phyloP scores from a whole-genome alignment of 371 early-diverging fungal genomes.

The Mortierella sp. region DNA sequence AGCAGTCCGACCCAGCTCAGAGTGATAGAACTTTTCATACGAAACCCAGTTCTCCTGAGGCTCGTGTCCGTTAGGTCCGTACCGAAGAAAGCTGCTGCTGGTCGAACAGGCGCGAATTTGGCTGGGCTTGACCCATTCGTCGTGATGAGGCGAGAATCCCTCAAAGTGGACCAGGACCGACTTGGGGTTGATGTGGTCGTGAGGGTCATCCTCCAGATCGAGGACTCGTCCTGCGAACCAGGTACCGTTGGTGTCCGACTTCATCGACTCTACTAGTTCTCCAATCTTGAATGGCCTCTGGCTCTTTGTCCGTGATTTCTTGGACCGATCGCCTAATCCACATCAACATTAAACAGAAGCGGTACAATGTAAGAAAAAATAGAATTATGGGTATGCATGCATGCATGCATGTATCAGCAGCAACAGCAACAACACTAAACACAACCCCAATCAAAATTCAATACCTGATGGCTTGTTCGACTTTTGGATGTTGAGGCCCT shows the following conservation, averaged over 20 bases:
- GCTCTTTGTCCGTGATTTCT: conserved; percentile 37
- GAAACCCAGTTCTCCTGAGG: conserved; percentile 66
- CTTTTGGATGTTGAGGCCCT: conserved; percentile 50
- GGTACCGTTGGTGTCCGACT: conserved; percentile 56
- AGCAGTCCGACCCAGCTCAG: conserved; percentile 60
- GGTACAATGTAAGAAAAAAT: background rate
- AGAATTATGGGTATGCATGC: too few relatives aligned
- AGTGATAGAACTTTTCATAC: conserved; percentile 68
- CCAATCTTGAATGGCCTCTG: conserved; percentile 58
- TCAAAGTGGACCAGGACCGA: conserved; percentile 71
- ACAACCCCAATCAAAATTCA: background rate
- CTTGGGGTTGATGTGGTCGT: conserved; percentile 56
- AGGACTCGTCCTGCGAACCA: conserved; percentile 54
- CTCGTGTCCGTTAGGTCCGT: conserved; percentile 68
- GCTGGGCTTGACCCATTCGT: conserved; percentile 70
- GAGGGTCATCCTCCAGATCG: conserved; percentile 56
- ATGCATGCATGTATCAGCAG: background rate
- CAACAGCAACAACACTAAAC: too few relatives aligned
- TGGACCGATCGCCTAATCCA: conserved; percentile 23
- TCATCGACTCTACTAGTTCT: conserved; percentile 55
- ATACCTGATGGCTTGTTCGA: conserved; percentile 47
- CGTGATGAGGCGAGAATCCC: conserved; percentile 72
- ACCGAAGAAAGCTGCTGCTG: conserved; percentile 56
- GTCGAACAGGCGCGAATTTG: conserved; percentile 57
- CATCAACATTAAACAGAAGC: background rate